Evolutionary conservation across 2,329 filamentous ascomycete species (phyloP).

Genomic region (Laburnicola sp.): DNA sequence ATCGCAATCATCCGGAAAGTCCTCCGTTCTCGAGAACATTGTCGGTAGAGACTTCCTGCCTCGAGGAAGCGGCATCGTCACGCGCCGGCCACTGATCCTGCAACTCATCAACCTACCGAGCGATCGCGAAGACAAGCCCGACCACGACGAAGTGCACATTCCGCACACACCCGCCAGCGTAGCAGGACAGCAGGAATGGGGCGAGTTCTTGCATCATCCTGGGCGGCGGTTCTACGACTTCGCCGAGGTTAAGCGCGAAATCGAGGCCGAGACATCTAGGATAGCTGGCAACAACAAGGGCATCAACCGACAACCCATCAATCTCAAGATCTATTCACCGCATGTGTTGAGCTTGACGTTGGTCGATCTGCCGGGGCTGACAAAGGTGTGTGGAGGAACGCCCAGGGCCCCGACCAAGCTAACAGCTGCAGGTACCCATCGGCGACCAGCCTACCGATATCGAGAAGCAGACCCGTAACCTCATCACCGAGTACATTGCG

Average conservation of each 20-base stretch:
- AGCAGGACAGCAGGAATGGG: slow-evolving; percentile 73
- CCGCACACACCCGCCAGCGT: slow-evolving; percentile 79
- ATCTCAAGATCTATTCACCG: slow-evolving; percentile 97
- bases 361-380: slow-evolving; percentile 92
- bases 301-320: slow-evolving; percentile 96
- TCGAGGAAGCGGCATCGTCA: slow-evolving; percentile 95
- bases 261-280: slow-evolving; percentile 92
- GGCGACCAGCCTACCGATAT: slow-evolving; percentile 97
- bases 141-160: slow-evolving; percentile 65
- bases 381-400: slow-evolving; percentile 66
- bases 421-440: slow-evolving; percentile 73
- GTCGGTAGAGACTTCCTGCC: slow-evolving; percentile 97
- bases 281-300: slow-evolving; percentile 98
- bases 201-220: slow-evolving; percentile 94
- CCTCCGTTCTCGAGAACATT: slow-evolving; percentile 97
- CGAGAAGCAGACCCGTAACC: slow-evolving; percentile 94
- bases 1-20: slow-evolving; percentile 97
- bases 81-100: slow-evolving; percentile 87
- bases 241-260: slow-evolving; percentile 89
- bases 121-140: slow-evolving; percentile 69
- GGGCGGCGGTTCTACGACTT: slow-evolving; percentile 90
- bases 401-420: slow-evolving; percentile 21
- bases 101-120: slow-evolving; percentile 95
- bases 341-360: slow-evolving; percentile 95
- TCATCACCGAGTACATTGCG: slow-evolving; percentile 97